Conservation (phyloP, 2,329 filamentous ascomycete species). For the Xylaria polymorpha region DNA sequence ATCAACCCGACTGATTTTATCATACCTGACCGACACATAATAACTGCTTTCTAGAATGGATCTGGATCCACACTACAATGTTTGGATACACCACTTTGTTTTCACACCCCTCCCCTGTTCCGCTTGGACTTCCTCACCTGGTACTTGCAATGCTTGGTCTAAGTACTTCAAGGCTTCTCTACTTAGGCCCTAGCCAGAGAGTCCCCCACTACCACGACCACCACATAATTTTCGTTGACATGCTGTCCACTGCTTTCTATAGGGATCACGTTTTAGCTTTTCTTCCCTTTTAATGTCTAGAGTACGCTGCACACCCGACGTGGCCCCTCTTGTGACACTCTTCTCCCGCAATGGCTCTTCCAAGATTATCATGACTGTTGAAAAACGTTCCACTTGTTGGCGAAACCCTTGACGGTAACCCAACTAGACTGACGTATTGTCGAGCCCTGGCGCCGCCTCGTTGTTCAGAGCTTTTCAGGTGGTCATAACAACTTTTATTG, state of each 20-base stretch:
- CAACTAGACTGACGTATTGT: constrained; percentile 55
- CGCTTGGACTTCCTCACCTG: constrained; percentile 37
- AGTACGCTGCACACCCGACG: constrained; percentile 53
- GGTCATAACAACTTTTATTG: constrained; percentile 54
- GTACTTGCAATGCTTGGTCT: constrained; percentile 44
- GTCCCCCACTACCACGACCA: constrained; percentile 47
- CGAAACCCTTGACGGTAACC: constrained; percentile 53
- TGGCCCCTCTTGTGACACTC: constrained; percentile 52
- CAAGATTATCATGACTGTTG: constrained; percentile 54
- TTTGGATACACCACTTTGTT: constrained; percentile 44
- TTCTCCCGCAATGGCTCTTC: constrained; percentile 50
- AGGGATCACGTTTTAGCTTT: constrained; percentile 46
- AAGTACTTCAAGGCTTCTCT: constrained; percentile 41
- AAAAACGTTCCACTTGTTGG: constrained; percentile 52
- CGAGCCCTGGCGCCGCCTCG: constrained; percentile 48
- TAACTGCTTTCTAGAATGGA: constrained; percentile 47
- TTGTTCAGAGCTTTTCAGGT: constrained; percentile 47
- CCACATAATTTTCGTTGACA: constrained; percentile 43
- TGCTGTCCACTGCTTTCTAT: constrained; percentile 46
- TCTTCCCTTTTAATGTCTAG: constrained; percentile 48
- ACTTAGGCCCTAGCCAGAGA: constrained; percentile 44
- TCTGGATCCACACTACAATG: constrained; percentile 48
- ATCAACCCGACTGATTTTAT: constrained; percentile 46
- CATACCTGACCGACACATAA: constrained; percentile 50
- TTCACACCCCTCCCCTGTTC: constrained; percentile 45